Evolutionary conservation across 2,329 filamentous ascomycete species (phyloP), one percentile per base, ranked within the genome.

Genomic region (Nothophoma quercina): DNA sequence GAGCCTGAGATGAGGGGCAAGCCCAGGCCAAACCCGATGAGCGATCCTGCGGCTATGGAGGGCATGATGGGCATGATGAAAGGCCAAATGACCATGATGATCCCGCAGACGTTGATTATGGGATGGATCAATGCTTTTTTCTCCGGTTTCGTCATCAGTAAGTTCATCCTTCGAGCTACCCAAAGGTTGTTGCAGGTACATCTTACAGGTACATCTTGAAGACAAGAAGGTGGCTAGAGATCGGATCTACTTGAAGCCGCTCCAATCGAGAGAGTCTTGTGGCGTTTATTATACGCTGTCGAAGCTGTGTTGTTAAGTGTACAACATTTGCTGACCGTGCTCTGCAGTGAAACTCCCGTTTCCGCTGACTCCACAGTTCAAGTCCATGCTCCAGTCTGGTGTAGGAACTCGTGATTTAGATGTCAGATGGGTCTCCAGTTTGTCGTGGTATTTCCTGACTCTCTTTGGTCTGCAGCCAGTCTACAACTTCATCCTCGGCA

Each of bases 1-100:
- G 90, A 96, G 59, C 93, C 92, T 1, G 90, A 95, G 47, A 85
- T 82, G 68, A 88, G 89, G 71, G 93, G 93, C 44, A 90, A 97
- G 77, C 89, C 92, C 3, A 88, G 92, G 16, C 86, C 91, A 29
- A 99, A 98, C 77, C 95, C 95, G 4, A 92, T 99, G 85, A 90
- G 89, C 9, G 95, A 99, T 74, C 96, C 96, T 18, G 89, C 89
- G 39, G 91, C 91, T 52, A 99, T 99, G 95, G 96, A 99, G 72
- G 93, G 93, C 64, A 99, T 99, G 95, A 99, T 99, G 95, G 93
- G 95, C 64, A 96, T 96, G 91, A 96, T 99, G 91, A 99, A 99
- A 85, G 93, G 93, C 51, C 96, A 99, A 73, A 96, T 99, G 90
- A 93, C 95, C 60, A 99, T 98, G 95, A 98, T 99, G 81, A 91